A percentile compares a stretch with the other conserved stretches of the same genome.
Evolutionary conservation across 2,329 filamentous ascomycete species (phyloP).

Genomic region (Seiridium unicorne): DNA sequence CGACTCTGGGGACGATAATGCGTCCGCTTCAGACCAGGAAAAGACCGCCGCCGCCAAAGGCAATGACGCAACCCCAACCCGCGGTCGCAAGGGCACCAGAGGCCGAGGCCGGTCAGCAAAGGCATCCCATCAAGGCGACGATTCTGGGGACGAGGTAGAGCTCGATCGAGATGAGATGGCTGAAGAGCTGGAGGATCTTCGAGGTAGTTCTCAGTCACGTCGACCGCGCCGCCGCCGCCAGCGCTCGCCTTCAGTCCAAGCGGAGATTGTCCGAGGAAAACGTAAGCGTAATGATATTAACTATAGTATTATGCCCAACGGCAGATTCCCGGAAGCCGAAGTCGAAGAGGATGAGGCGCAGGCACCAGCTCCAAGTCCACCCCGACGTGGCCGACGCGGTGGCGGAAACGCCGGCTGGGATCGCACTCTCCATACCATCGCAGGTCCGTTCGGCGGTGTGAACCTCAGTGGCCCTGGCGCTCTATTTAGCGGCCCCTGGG

Average conservation of each 20-base stretch:
- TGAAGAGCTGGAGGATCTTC: conserved; percentile 63
- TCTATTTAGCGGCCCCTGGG: conserved; percentile 72
- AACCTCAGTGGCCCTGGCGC: conserved; percentile 61
- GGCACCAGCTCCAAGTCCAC: conserved; percentile 65
- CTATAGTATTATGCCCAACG: conserved; percentile 68
- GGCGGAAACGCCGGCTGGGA: conserved; percentile 65
- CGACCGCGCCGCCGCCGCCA: conserved; percentile 42
- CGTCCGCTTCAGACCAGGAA: conserved; percentile 34
- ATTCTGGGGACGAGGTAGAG: conserved; percentile 54
- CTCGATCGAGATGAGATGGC: conserved; percentile 64
- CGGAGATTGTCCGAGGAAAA: conserved; percentile 50
- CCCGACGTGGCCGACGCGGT: conserved; percentile 63
- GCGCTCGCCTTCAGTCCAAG: conserved; percentile 45
- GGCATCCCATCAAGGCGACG: conserved; percentile 45
- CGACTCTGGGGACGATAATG: conserved; percentile 55
- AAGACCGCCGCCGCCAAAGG: conserved; percentile 36
- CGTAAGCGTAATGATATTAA: conserved; percentile 68
- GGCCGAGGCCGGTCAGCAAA: conserved; percentile 41
- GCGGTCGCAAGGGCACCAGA: conserved; percentile 40
- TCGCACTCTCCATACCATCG: conserved; percentile 82
- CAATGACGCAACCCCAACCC: conserved; percentile 49
- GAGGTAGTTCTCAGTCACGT: conserved; percentile 51
- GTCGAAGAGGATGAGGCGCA: conserved; percentile 77
- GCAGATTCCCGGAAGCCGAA: conserved; percentile 64
- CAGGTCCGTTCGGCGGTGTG: conserved; percentile 88